A percentile compares a stretch with the other conserved stretches of the same genome.
These are phyloP conservation scores for Paecilomyces formosus DNA, from an alignment of 2,329 filamentous ascomycete species.

Conservation along the genomic window DNA sequence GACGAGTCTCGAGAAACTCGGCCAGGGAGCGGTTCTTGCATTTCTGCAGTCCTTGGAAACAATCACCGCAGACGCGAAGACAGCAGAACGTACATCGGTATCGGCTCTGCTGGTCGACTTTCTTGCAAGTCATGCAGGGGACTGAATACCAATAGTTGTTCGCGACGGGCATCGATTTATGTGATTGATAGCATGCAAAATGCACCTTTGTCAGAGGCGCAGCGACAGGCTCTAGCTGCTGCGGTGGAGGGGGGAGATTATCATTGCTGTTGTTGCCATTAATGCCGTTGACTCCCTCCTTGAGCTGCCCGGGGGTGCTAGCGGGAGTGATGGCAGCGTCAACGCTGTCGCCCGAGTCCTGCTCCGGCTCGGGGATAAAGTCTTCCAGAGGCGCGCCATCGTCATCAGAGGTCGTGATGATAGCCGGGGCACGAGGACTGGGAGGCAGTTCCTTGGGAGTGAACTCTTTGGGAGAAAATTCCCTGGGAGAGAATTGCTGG, in stretches of 20 bases:
- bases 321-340: background rate
- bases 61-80: slow-evolving; percentile 31
- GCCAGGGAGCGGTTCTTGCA: slow-evolving; percentile 23
- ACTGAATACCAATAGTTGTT: slow-evolving; percentile 33
- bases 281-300: background rate
- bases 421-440: background rate
- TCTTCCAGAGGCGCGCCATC: background rate
- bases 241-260: slow-evolving; percentile 14
- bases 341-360: background rate
- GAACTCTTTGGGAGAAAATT: no score
- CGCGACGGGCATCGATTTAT: slow-evolving; percentile 26
- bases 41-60: slow-evolving; percentile 26
- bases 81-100: slow-evolving; percentile 36
- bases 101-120: slow-evolving; percentile 28
- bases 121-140: slow-evolving; percentile 37
- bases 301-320: background rate
- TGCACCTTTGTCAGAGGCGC: slow-evolving; percentile 30
- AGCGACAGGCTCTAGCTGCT: slow-evolving; percentile 25
- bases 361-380: background rate
- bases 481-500: background rate
- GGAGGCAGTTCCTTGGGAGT: background rate
- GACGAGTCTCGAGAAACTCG: slow-evolving; percentile 20
- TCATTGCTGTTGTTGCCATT: background rate
- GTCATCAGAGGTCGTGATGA: background rate
- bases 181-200: slow-evolving; percentile 32